These are phyloP conservation scores for Silene noctiflora DNA, from an alignment of 179 eudicot species.

Conservation along the genomic window DNA sequence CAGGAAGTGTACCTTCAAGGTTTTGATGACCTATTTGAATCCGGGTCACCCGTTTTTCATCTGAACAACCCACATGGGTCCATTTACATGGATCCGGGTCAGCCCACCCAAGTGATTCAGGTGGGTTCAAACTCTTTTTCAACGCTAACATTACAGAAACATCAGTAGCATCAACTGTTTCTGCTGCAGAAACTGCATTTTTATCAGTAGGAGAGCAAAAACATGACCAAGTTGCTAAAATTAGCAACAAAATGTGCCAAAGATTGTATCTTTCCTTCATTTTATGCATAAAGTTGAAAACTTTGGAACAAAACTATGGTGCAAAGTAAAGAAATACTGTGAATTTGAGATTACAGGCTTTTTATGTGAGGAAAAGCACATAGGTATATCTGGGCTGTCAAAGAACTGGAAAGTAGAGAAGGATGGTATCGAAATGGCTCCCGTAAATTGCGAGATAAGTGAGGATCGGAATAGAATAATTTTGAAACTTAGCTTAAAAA, in stretches of 20 bases:
- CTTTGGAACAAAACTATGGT: not conserved
- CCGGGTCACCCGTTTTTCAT: conserved; percentile 50
- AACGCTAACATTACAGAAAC: conserved; percentile 51
- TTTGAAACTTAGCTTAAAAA: not conserved
- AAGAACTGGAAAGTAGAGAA: conserved; percentile 25
- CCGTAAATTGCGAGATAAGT: no score
- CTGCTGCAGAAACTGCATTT: conserved; percentile 23
- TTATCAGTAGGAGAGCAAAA: conserved; percentile 12
- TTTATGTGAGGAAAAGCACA: conserved; percentile 14
- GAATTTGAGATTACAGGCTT: conserved; percentile 20
- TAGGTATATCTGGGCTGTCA: conserved; percentile 25
- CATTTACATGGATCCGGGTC: conserved; percentile 78
- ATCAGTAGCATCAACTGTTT: conserved; percentile 27
- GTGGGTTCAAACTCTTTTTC: conserved; percentile 45
- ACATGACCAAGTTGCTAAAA: conserved; percentile 23
- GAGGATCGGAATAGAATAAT: no score
- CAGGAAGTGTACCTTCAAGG: conserved; percentile 64
- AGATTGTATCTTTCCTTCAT: conserved; percentile 23
- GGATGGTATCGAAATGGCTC: not conserved
- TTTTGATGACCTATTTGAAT: conserved; percentile 67
- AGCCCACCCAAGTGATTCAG: conserved; percentile 44
- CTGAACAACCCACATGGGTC: conserved; percentile 48
- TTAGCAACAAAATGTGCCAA: conserved; percentile 21
- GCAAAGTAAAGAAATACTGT: conserved; percentile 1
- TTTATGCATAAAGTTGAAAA: conserved; percentile 17